Evolutionary conservation across 1,139 yeast species (phyloP).

Genomic region (Candida sanyaensis): DNA sequence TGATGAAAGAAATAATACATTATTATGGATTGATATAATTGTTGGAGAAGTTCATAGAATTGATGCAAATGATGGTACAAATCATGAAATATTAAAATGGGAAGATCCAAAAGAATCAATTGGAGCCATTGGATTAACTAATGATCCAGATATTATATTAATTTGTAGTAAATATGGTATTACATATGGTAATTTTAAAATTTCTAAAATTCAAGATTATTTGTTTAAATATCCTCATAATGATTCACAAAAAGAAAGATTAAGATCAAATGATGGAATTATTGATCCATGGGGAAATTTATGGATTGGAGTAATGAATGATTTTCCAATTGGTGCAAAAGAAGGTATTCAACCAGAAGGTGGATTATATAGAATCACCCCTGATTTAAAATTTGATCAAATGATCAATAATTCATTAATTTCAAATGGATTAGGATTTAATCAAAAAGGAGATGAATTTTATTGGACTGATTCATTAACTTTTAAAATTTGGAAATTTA

Average conservation of each 20-base stretch:
- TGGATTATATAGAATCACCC: constrained; percentile 40
- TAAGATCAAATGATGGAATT: constrained; percentile 75
- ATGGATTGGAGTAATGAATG: constrained; percentile 76
- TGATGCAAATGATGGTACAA: constrained; percentile 13
- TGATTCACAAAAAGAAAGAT: constrained; percentile 25
- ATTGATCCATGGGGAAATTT: constrained; percentile 69
- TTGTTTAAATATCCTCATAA: constrained; percentile 45
- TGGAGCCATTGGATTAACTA: constrained; percentile 67
- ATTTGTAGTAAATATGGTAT: constrained; percentile 63
- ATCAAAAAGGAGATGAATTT: constrained; percentile 47
- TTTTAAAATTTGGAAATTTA: constrained; percentile 59
- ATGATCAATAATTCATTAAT: constrained; percentile 45
- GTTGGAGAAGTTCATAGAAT: constrained; percentile 58
- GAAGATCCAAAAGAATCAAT: constrained; percentile 41
- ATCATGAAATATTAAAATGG: constrained; percentile 44
- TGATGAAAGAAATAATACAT: constrained; percentile 54
- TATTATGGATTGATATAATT: constrained; percentile 72
- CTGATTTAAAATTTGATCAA: constrained; percentile 32
- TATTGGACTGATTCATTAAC: constrained; percentile 75
- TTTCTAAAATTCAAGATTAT: constrained; percentile 39
- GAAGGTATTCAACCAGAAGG: constrained; percentile 40
- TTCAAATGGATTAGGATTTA: constrained; percentile 83
- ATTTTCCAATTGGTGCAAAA: constrained; percentile 36
- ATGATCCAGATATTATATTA: constrained; percentile 40
- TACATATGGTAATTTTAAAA: constrained; percentile 47